Percentiles rank a stretch among this genome's conserved stretches.
Conservation (phyloP, 306 rosid species). For the Castanea sativa region DNA sequence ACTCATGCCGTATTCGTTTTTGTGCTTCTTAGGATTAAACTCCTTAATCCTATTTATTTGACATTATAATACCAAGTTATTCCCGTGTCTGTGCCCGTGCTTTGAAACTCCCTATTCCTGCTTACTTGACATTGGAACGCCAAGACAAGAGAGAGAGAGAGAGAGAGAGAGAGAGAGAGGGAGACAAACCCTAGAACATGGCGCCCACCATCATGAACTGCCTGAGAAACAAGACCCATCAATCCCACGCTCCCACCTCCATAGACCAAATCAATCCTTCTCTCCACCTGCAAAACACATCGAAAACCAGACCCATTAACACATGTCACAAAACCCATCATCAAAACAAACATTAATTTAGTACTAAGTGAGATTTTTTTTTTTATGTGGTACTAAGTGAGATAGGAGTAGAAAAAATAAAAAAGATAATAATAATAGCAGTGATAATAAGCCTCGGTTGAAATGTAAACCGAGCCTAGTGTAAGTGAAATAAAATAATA, state of each 20-base stretch:
- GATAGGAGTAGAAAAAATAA: not conserved
- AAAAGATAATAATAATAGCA: not conserved
- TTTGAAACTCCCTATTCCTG: too few relatives aligned
- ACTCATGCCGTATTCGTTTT: not conserved
- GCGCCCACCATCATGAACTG: constrained; percentile 99
- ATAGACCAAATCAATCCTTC: constrained; percentile 95
- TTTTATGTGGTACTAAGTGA: too few relatives aligned
- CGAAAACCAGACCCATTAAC: constrained; percentile 39
- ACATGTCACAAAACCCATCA: constrained; percentile 51
- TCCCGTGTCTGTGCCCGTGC: too few relatives aligned
- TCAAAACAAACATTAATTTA: not conserved
- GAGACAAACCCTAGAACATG: constrained; percentile 94
- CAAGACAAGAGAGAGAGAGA: not conserved
- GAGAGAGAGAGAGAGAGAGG: constrained; percentile 13
- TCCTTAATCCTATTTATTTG: too few relatives aligned
- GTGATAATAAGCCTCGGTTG: not conserved
- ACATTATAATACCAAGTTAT: too few relatives aligned
- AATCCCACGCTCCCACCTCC: constrained; percentile 99
- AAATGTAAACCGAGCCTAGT: constrained; percentile 1
- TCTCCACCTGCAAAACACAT: constrained; percentile 73
- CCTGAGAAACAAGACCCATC: constrained; percentile 99
- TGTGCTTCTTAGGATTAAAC: too few relatives aligned
- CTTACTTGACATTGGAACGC: not conserved
- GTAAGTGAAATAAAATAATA: constrained; percentile 2
- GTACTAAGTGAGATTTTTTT: too few relatives aligned